Evolutionary conservation across 148 eudicot genomes (phyloP).

Genomic region (Mesembryanthemum crystallinum): DNA sequence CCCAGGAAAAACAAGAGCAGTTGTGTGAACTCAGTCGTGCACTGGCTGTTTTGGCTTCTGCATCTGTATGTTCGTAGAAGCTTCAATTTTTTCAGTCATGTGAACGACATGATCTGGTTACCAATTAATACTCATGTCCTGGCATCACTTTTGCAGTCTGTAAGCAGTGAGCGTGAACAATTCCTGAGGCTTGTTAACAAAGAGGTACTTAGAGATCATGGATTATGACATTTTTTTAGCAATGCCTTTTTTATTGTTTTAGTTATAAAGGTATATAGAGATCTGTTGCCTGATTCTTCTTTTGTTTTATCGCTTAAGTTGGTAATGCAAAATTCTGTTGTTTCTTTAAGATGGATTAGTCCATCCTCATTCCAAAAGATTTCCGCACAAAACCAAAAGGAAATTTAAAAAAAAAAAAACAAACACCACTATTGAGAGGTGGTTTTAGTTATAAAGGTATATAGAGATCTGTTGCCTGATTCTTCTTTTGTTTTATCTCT

Average conservation of each 20-base stretch:
- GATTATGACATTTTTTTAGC: background rate
- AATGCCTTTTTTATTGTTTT: background rate
- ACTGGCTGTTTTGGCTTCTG: constrained; percentile 92
- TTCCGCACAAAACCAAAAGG: background rate
- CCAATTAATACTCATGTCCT: background rate
- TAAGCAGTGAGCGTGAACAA: constrained; percentile 87
- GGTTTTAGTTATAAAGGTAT: background rate
- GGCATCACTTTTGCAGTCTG: constrained; percentile 57
- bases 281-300: background rate
- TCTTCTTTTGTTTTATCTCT: background rate
- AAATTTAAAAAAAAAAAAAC: background rate
- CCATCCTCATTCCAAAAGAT: too few relatives aligned
- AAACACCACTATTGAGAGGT: background rate
- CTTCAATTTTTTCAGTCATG: background rate
- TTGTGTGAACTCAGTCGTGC: constrained; percentile 89
- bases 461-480: background rate
- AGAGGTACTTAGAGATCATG: constrained; percentile 52
- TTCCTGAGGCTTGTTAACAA: constrained; percentile 85
- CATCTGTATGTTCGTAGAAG: constrained; percentile 54
- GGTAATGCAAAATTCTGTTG: background rate
- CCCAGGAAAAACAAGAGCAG: constrained; percentile 64
- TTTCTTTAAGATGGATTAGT: background rate
- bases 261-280: background rate
- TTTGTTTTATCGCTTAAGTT: background rate
- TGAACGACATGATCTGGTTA: background rate